These are phyloP conservation scores for Oryza rufipogon DNA, from an alignment of 176 grass and related monocot genomes.

Conservation along the genomic window DNA sequence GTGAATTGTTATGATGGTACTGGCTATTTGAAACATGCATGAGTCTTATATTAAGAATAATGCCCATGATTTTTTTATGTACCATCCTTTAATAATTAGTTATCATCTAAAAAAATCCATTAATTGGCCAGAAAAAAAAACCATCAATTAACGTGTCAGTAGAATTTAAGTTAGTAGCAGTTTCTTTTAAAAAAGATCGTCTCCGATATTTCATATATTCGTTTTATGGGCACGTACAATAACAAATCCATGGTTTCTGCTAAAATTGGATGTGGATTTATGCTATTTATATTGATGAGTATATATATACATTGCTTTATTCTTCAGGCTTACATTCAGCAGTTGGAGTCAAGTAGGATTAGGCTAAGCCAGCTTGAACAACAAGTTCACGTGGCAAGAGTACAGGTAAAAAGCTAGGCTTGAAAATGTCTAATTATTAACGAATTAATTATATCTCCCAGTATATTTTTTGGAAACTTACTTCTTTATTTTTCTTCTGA, in stretches of 20 bases:
- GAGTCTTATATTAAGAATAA: neutral
- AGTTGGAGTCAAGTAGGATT: constrained; percentile 77
- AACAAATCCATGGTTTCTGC: neutral
- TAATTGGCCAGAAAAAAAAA: neutral
- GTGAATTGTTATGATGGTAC: constrained; percentile 10
- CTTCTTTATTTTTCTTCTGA: neutral
- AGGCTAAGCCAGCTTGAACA: constrained; percentile 75
- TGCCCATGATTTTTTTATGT: neutral
- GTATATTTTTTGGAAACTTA: neutral
- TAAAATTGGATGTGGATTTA: neutral
- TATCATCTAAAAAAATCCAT: neutral
- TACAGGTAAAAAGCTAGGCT: constrained; percentile 51
- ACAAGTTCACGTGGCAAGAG: constrained; percentile 67
- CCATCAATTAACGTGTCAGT: too few species aligned
- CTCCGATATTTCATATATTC: neutral
- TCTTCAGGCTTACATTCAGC: constrained; percentile 90
- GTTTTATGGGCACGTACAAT: neutral
- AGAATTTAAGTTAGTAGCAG: neutral
- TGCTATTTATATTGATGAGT: neutral
- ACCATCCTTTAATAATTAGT: neutral
- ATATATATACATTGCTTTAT: neutral
- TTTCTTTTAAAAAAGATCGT: neutral
- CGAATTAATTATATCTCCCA: neutral
- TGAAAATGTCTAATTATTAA: neutral
- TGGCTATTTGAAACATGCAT: constrained; percentile 4